Evolutionary conservation across 2,329 filamentous ascomycete species (phyloP).

Genomic region (Ascochyta lentis): DNA sequence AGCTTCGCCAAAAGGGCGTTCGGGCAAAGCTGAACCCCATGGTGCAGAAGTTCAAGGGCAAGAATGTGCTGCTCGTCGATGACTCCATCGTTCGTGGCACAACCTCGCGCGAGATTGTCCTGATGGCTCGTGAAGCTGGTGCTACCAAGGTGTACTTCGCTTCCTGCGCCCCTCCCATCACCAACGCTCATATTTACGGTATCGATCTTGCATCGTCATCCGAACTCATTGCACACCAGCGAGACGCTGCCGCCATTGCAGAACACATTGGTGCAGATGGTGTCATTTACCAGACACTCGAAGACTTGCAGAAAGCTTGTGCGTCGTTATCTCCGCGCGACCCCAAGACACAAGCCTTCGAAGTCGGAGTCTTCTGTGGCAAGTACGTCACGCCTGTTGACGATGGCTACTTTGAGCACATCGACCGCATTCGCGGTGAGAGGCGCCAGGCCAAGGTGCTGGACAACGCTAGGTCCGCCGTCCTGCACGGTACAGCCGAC

Average conservation of each 20-base stretch:
- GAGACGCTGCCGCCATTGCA: slow-evolving; percentile 67
- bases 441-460: slow-evolving; percentile 71
- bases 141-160: slow-evolving; percentile 84
- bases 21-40: slow-evolving; percentile 90
- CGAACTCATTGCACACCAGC: slow-evolving; percentile 75
- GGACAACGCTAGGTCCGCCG: slow-evolving; percentile 68
- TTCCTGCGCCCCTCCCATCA: slow-evolving; percentile 82
- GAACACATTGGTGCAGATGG: slow-evolving; percentile 74
- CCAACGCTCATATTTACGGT: slow-evolving; percentile 85
- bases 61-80: slow-evolving; percentile 83
- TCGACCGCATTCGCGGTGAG: slow-evolving; percentile 74
- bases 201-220: slow-evolving; percentile 75
- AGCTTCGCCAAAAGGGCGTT: slow-evolving; percentile 81
- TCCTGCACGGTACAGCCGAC: slow-evolving; percentile 67
- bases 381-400: slow-evolving; percentile 83
- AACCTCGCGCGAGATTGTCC: slow-evolving; percentile 78
- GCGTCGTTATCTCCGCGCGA: slow-evolving; percentile 70
- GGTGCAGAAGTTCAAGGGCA: slow-evolving; percentile 80
- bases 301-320: slow-evolving; percentile 82
- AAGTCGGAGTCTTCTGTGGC: slow-evolving; percentile 91
- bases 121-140: slow-evolving; percentile 83
- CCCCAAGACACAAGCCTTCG: slow-evolving; percentile 70
- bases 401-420: slow-evolving; percentile 80
- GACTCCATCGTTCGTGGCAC: slow-evolving; percentile 90
- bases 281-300: slow-evolving; percentile 78